phyloP scores from a whole-genome alignment of 1,139 yeast species.

The Nadsonia starkeyi-henricii region DNA sequence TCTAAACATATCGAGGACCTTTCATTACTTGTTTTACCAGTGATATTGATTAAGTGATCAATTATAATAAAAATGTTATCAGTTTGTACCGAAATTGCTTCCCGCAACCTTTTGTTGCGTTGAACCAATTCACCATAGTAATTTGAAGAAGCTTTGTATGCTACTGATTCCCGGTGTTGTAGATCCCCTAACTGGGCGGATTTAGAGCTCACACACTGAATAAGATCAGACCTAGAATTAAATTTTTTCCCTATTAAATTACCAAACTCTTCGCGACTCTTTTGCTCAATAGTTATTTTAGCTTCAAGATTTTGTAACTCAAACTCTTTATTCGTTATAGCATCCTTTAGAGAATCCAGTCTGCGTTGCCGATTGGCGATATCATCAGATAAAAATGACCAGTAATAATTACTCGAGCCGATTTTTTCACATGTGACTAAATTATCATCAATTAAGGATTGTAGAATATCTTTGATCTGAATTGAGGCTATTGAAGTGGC shows the following conservation, averaged over 20 bases:
- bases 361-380: constrained; percentile 8
- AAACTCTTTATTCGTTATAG: constrained; percentile 8
- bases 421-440: constrained; percentile 38
- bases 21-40: constrained; percentile 6
- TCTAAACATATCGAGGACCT: constrained; percentile 15
- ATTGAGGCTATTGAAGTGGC: constrained; percentile 33
- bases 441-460: constrained; percentile 32
- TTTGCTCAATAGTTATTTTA: constrained; percentile 3
- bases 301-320: constrained; percentile 6
- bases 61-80: constrained; percentile 21
- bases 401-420: constrained; percentile 39
- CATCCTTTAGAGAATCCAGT: constrained; percentile 9
- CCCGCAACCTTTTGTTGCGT: constrained; percentile 3
- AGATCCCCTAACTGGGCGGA: constrained; percentile 1
- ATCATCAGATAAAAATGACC: constrained; percentile 36
- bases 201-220: neutral
- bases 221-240: neutral
- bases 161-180: constrained; percentile 1
- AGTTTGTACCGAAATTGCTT: constrained; percentile 15
- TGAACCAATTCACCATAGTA: constrained; percentile 6
- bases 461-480: constrained; percentile 37
- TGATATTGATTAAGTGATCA: constrained; percentile 11
- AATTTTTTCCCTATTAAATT: neutral
- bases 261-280: constrained; percentile 4
- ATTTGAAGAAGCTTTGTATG: constrained; percentile 1